phyloP scores from a whole-genome alignment of 768 basidiomycete species.

The Rhizopogon vesiculosus region DNA sequence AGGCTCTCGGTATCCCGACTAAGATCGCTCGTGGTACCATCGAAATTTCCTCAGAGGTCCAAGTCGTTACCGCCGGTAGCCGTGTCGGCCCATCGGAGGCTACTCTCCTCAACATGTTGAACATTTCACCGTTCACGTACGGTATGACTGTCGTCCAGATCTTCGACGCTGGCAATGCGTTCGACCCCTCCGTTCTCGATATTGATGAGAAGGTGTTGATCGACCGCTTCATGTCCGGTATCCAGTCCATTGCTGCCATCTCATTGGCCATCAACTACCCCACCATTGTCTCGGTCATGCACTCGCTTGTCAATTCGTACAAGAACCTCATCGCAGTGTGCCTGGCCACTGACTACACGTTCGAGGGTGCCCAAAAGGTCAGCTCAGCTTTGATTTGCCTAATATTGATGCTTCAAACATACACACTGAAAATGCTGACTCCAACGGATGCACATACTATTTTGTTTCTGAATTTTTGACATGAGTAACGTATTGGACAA shows the following conservation, averaged over 20 bases:
- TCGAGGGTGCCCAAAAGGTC: constrained; percentile 92
- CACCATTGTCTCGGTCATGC: constrained; percentile 87
- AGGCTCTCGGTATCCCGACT: constrained; percentile 98
- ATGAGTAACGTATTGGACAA: constrained; percentile 5
- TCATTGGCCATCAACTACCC: constrained; percentile 96
- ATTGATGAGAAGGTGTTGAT: constrained; percentile 89
- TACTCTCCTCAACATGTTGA: constrained; percentile 98
- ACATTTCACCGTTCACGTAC: constrained; percentile 99
- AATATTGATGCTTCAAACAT: constrained; percentile 24
- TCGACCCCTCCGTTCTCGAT: constrained; percentile 88
- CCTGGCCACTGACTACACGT: constrained; percentile 88
- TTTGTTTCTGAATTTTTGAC: constrained; percentile 24
- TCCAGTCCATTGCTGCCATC: constrained; percentile 94
- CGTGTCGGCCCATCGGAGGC: constrained; percentile 98
- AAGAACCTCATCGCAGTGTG: constrained; percentile 95
- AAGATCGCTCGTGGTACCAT: constrained; percentile 99
- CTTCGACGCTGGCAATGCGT: constrained; percentile 90
- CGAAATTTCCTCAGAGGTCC: constrained; percentile 96
- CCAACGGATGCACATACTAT: constrained; percentile 32
- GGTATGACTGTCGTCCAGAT: constrained; percentile 99
- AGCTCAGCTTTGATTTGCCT: constrained; percentile 18
- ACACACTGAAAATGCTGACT: constrained; percentile 89
- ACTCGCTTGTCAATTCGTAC: constrained; percentile 98
- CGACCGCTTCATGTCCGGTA: constrained; percentile 86
- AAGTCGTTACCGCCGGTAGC: constrained; percentile 88